Evolutionary conservation across 148 eudicot species (phyloP).

Genomic region (Chenopodium suecicum): DNA sequence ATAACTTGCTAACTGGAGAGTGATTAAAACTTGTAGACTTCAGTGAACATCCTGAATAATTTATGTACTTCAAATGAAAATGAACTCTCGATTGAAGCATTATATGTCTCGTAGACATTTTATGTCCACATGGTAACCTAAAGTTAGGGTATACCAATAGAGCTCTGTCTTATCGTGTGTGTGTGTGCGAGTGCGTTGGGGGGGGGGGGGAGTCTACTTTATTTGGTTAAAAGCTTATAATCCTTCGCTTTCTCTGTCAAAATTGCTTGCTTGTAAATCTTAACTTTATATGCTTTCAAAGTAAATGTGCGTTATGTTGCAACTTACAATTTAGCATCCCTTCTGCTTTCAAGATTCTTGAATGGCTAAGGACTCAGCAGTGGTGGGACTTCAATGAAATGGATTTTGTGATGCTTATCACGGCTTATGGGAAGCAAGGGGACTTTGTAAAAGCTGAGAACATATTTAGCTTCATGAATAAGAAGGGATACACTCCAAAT

Average conservation of each 20-base stretch:
- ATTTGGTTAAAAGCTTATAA: neutral
- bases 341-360: conserved; percentile 57
- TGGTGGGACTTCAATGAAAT: conserved; percentile 92
- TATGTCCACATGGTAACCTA: neutral
- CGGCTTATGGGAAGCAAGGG: conserved; percentile 88
- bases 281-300: neutral
- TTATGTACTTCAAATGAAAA: neutral
- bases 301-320: conserved; percentile 1
- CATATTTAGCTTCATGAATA: conserved; percentile 65
- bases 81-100: neutral
- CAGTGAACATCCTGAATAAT: neutral
- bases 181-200: too few species aligned
- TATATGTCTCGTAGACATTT: neutral
- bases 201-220: neutral
- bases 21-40: neutral
- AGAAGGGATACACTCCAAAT: conserved; percentile 61
- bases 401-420: conserved; percentile 89
- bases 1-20: neutral
- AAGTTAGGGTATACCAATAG: neutral
- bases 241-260: neutral
- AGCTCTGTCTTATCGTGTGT: neutral
- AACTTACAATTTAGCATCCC: conserved; percentile 15
- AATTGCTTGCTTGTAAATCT: neutral
- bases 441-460: conserved; percentile 77
- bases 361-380: conserved; percentile 91